Evolutionary conservation across 208 protist genomes (phyloP), one percentile per base, ranked within the genome.

Genomic region (Trypanosomatidae sp.): DNA sequence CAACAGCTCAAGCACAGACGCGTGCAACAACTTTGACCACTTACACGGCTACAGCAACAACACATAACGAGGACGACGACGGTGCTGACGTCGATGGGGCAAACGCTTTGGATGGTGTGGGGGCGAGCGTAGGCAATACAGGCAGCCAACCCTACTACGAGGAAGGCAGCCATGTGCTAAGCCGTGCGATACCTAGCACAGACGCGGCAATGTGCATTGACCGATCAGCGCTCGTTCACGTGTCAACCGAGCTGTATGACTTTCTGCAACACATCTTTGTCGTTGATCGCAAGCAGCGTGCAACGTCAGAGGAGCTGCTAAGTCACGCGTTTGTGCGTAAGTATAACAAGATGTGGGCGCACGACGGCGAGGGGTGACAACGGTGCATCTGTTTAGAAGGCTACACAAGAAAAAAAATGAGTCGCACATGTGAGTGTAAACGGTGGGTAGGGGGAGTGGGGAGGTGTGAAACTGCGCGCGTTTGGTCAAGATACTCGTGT

Each of bases 291-390:
- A 63, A 53, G 25, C 48, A 62, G 25, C 66, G 78, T 0, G 56
- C 70, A 0, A 65, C 71, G 5, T 66, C 73, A 33, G 56, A 22
- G 15, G 62, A 66, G 33, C 63, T 88, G 24, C 43, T 83, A 45
- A 43, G 73, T 19, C 70, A 81, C 47, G 40, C 72, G 8, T 87
- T 87, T 53, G 48, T 71, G 18, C 52, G 7, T 6, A 53, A 43
- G 19, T 20, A 57, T 23, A 16, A 33, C 22, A 5, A 51, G n/a
- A 10, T 13, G 6, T 11, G 33, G 22, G n/a, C 16, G n/a, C 5
- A n/a, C 15, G 4, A 28, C 21, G 5, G 35, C 10, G 11, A 35
- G 30, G n/a, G 30, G n/a, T 35, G 30, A 35, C 11, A 15, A 35
- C 30, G n/a, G n/a, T 15, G 30, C 30, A 15, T 35, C n/a, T 35